Evolutionary conservation across 768 basidiomycete genomes (phyloP), one percentile per base, ranked within the genome.

Genomic region (Boletus bicolor): DNA sequence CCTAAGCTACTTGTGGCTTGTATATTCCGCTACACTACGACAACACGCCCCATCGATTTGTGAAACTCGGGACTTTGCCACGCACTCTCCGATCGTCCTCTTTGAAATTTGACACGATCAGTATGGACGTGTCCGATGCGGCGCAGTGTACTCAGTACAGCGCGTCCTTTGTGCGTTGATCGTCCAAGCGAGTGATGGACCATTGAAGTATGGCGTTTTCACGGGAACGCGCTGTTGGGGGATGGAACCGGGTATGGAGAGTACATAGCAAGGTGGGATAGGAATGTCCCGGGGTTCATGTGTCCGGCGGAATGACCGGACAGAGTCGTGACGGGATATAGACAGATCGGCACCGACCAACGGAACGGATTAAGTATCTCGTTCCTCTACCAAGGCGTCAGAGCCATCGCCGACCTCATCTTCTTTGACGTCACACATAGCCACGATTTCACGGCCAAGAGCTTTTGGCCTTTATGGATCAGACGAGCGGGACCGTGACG

Each of bases 401-500:
- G 76, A 78, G 2, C 87, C 90, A 64, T 91, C 89, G 57, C 91
- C 90, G 4, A 84, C 80, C 62, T 85, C 85, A 55, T 91, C 89
- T 60, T 89, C 87, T 53, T 84, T 76, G 5, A 78, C 76, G 45
- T 91, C 89, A 56, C 83, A 84, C 80, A 85, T 82, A 4, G 91
- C 82, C 9, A 93, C 90, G 15, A 93, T 78, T 66, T 93, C 89
- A 19, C 80, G 75, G 14, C 80, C 82, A 7, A 93, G 77, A 0
- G 91, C 91, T 44, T 80, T 66, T 88, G 84, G 15, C 91, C 91
- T 63, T 93, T 84, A 64, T 84, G 82, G 59, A 93, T 92, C 49
- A 93, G 80, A 57, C 72, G 73, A 28, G 81, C 70, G 30, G 93
- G 79, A 59, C 21, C 21, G 21, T 1, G 2, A 24, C 81, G 82